These are phyloP conservation scores for Pythium inflatum DNA, from an alignment of 352 stramenopile genomes.

Conservation along the genomic window DNA sequence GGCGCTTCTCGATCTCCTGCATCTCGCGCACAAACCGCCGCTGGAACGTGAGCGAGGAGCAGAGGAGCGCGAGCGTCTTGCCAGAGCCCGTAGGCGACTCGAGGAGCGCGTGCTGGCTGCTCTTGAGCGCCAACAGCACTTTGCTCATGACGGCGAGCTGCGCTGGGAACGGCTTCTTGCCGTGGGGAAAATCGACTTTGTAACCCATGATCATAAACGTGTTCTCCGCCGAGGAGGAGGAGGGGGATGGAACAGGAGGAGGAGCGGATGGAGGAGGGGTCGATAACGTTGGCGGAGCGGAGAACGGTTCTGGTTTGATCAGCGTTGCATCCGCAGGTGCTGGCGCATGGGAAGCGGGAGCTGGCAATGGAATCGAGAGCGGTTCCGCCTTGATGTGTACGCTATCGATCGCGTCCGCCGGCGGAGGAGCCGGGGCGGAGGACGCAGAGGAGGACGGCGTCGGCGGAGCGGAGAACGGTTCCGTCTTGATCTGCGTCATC, in stretches of 20 bases:
- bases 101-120: slow-evolving; percentile 76
- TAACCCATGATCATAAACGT: slow-evolving; percentile 84
- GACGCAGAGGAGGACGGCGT: background rate
- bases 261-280: background rate
- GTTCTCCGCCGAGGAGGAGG: slow-evolving; percentile 16
- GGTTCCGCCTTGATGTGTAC: slow-evolving; percentile 12
- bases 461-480: background rate
- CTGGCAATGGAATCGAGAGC: too few relatives aligned
- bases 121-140: slow-evolving; percentile 81
- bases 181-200: slow-evolving; percentile 73
- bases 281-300: background rate
- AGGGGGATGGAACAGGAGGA: background rate
- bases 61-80: slow-evolving; percentile 86
- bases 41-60: slow-evolving; percentile 84
- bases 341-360: background rate
- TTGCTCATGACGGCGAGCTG: slow-evolving; percentile 90
- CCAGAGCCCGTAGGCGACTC: slow-evolving; percentile 85
- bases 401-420: too few relatives aligned
- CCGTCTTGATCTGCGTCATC: background rate
- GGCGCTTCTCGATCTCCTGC: slow-evolving; percentile 31
- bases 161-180: slow-evolving; percentile 83
- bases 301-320: slow-evolving; percentile 2
- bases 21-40: slow-evolving; percentile 54
- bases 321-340: background rate
- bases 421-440: slow-evolving; percentile 1